Evolutionary conservation across 441 rosid genomes (phyloP).

Genomic region (Bocquillonia castaneifolia): DNA sequence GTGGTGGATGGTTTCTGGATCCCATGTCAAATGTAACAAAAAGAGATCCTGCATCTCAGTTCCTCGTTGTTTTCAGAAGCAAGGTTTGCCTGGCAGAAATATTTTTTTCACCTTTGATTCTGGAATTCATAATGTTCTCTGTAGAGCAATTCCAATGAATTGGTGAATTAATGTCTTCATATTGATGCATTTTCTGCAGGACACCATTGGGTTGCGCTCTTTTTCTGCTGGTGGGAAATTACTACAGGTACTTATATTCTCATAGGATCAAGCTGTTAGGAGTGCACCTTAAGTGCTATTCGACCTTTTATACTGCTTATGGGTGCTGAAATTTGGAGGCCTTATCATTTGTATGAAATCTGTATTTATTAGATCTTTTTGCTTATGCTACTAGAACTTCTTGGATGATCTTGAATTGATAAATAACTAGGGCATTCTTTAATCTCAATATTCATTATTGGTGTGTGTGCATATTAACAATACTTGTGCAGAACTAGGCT

Average conservation of each 20-base stretch:
- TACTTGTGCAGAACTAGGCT: not conserved
- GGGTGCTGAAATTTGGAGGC: not conserved
- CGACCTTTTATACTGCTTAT: not conserved
- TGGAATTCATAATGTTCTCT: not conserved
- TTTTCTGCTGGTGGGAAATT: constrained; percentile 99
- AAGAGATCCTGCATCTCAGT: constrained; percentile 98
- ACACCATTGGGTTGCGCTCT: constrained; percentile 87
- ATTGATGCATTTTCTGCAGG: constrained; percentile 43
- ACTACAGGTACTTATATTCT: constrained; percentile 61
- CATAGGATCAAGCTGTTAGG: not conserved
- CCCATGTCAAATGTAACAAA: constrained; percentile 77
- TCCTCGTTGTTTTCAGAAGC: constrained; percentile 76
- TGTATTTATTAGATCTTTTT: not conserved
- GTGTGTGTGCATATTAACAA: too few relatives aligned
- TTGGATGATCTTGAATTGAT: not conserved
- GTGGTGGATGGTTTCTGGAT: constrained; percentile 96
- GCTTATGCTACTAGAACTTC: not conserved
- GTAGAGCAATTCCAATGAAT: constrained; percentile 5
- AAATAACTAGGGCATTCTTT: not conserved
- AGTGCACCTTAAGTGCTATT: not conserved
- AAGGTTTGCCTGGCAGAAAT: constrained; percentile 50
- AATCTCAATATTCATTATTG: not conserved
- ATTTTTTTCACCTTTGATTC: not conserved
- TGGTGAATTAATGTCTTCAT: constrained; percentile 14
- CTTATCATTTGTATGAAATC: not conserved